phyloP scores from a whole-genome alignment of 352 stramenopile genomes.

The Phytophthora ramorum region DNA sequence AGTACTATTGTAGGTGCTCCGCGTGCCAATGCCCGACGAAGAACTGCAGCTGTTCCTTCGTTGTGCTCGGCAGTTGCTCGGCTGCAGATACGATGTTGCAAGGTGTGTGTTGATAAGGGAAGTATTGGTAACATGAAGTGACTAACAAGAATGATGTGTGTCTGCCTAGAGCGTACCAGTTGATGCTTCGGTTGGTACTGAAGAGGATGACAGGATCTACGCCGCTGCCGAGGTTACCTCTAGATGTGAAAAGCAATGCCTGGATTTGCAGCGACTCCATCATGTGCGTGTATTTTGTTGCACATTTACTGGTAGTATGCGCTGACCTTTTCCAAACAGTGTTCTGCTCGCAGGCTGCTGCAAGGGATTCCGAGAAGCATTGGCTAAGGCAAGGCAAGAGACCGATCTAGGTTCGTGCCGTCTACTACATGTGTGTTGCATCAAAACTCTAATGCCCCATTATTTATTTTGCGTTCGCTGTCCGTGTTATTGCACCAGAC shows the following conservation, averaged over 20 bases:
- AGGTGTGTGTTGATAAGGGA: slow-evolving; percentile 42
- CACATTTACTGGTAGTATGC: no score
- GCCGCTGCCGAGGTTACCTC: slow-evolving; percentile 51
- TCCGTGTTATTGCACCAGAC: slow-evolving; percentile 36
- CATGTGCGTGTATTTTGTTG: slow-evolving; percentile 49
- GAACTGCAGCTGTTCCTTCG: slow-evolving; percentile 67
- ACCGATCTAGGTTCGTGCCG: slow-evolving; percentile 51
- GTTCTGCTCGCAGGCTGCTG: slow-evolving; percentile 72
- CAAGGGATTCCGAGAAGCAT: slow-evolving; percentile 51
- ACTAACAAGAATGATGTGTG: slow-evolving; percentile 3
- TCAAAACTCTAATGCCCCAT: neutral
- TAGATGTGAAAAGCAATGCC: slow-evolving; percentile 58
- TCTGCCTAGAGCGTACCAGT: slow-evolving; percentile 55
- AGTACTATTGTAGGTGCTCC: slow-evolving; percentile 55
- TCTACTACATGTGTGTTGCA: neutral
- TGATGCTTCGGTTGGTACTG: slow-evolving; percentile 64
- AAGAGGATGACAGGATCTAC: slow-evolving; percentile 52
- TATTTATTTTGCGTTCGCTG: slow-evolving; percentile 2
- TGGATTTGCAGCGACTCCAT: slow-evolving; percentile 86
- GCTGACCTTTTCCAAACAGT: slow-evolving; percentile 24
- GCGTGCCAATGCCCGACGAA: slow-evolving; percentile 48
- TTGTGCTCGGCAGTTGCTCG: slow-evolving; percentile 64
- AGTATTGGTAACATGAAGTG: neutral
- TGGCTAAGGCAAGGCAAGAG: slow-evolving; percentile 53
- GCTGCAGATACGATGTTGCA: slow-evolving; percentile 68